Conservation (phyloP, 345 rosid species). For the Arabidopsis suecica region DNA sequence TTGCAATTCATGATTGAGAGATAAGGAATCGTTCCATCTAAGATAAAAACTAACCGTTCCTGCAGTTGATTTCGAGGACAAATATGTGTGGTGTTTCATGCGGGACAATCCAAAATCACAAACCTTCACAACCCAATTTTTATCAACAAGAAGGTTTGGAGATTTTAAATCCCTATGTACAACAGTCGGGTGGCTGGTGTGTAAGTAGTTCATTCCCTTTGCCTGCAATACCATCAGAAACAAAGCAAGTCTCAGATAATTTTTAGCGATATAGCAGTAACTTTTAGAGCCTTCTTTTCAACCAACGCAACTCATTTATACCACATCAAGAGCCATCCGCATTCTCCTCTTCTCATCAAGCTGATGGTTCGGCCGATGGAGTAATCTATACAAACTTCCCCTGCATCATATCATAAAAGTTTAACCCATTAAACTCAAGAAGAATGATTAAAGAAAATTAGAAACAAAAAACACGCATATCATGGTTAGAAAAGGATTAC, state of each 20-base stretch:
- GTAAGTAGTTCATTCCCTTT: constrained; percentile 96
- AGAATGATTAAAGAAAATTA: constrained; percentile 13
- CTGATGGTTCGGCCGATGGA: constrained; percentile 78
- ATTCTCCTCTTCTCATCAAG: constrained; percentile 90
- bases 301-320: constrained; percentile 45
- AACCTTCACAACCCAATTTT: constrained; percentile 97
- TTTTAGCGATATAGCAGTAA: constrained; percentile 3
- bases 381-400: constrained; percentile 91
- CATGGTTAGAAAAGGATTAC: constrained; percentile 6
- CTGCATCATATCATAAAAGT: constrained; percentile 51
- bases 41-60: constrained; percentile 71
- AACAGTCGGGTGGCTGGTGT: constrained; percentile 89
- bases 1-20: constrained; percentile 2
- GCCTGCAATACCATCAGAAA: constrained; percentile 61
- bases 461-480: constrained; percentile 3
- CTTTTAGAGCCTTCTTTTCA: constrained; percentile 5
- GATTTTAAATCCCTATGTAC: constrained; percentile 98
- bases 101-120: constrained; percentile 99
- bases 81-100: constrained; percentile 82
- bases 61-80: constrained; percentile 95
- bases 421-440: not conserved
- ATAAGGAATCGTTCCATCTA: not conserved
- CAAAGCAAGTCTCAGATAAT: constrained; percentile 11
- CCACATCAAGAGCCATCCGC: constrained; percentile 99
- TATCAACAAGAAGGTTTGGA: constrained; percentile 96